These are phyloP conservation scores for Phytopythium aichiense DNA, from an alignment of 352 stramenopile species.

Conservation along the genomic window DNA sequence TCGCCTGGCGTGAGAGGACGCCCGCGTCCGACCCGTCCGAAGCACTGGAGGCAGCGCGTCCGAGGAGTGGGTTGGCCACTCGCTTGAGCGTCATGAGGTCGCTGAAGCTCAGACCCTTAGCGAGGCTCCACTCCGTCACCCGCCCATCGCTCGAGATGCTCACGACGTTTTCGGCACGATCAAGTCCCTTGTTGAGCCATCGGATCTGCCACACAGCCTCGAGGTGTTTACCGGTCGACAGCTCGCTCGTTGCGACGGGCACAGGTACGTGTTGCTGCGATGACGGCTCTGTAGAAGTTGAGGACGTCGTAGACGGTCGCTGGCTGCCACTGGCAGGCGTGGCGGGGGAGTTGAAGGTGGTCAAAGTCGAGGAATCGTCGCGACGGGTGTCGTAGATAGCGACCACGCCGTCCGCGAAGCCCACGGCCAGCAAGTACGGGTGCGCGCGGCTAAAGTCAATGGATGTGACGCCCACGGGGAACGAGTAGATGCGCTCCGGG, in stretches of 20 bases:
- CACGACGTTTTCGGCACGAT: conserved; percentile 85
- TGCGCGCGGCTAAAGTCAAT: conserved; percentile 86
- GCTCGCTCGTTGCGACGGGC: conserved; percentile 53
- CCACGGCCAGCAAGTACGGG: conserved; percentile 88
- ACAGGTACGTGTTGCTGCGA: conserved; percentile 22
- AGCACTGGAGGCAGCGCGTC: conserved; percentile 9
- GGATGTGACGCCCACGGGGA: conserved; percentile 75
- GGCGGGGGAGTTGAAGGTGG: conserved; percentile 1
- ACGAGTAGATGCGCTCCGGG: conserved; percentile 85
- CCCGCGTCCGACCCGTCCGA: conserved; percentile 48
- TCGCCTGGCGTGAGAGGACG: conserved; percentile 86
- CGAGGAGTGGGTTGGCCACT: conserved; percentile 61
- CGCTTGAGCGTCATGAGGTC: conserved; percentile 91
- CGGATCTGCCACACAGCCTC: conserved; percentile 92
- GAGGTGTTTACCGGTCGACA: conserved; percentile 71
- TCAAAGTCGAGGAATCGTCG: conserved; percentile 25
- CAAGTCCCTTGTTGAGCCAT: conserved; percentile 87
- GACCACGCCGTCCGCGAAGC: conserved; percentile 87
- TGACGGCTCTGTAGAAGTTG: not conserved
- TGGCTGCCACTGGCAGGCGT: not conserved
- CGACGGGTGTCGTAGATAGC: conserved; percentile 90
- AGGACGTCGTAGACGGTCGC: conserved; percentile 1
- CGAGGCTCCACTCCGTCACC: conserved; percentile 92
- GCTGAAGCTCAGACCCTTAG: conserved; percentile 88
- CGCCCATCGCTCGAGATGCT: conserved; percentile 89